Conservation (phyloP, 352 stramenopile genomes). For the Phytopythium vexans region DNA sequence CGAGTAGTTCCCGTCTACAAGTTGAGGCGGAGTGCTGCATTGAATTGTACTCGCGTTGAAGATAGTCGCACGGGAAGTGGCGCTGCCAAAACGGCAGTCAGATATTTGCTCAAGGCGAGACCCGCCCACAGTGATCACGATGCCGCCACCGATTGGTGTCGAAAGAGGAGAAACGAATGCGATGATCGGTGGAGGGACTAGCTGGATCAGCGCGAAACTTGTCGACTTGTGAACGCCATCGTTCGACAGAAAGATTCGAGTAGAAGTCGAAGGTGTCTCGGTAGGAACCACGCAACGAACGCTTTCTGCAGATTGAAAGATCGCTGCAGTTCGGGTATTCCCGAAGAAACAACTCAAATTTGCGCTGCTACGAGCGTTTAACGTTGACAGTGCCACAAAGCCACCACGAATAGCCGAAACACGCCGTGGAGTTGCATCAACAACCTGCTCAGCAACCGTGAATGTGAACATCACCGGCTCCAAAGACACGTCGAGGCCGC, state of each 20-base stretch:
- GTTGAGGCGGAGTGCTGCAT: slow-evolving; percentile 38
- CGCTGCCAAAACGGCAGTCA: slow-evolving; percentile 69
- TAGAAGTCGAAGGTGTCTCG: slow-evolving; percentile 20
- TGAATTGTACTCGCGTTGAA: slow-evolving; percentile 19
- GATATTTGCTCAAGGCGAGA: slow-evolving; percentile 48
- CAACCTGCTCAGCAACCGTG: slow-evolving; percentile 37
- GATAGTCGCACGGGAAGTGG: slow-evolving; percentile 22
- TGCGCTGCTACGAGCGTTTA: slow-evolving; percentile 27
- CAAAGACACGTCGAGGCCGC: slow-evolving; percentile 44
- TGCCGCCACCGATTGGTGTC: slow-evolving; percentile 30
- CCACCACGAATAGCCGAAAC: slow-evolving; percentile 29
- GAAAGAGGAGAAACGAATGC: slow-evolving; percentile 26
- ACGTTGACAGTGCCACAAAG: slow-evolving; percentile 30
- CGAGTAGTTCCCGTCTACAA: slow-evolving; percentile 25
- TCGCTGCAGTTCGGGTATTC: slow-evolving; percentile 12
- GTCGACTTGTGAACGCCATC: slow-evolving; percentile 40
- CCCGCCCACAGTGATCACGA: slow-evolving; percentile 41
- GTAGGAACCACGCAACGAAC: slow-evolving; percentile 38
- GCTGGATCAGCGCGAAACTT: slow-evolving; percentile 31
- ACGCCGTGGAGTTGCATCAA: slow-evolving; percentile 23
- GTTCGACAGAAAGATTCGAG: slow-evolving; percentile 41
- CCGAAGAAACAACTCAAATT: slow-evolving; percentile 64
- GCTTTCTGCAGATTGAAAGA: slow-evolving; percentile 27
- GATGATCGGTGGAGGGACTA: slow-evolving; percentile 48
- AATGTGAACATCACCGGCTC: slow-evolving; percentile 38